Percentiles rank a stretch among this genome's conserved stretches.
Conservation (phyloP, 2,329 filamentous ascomycete species). For the Exophiala viscosa region DNA sequence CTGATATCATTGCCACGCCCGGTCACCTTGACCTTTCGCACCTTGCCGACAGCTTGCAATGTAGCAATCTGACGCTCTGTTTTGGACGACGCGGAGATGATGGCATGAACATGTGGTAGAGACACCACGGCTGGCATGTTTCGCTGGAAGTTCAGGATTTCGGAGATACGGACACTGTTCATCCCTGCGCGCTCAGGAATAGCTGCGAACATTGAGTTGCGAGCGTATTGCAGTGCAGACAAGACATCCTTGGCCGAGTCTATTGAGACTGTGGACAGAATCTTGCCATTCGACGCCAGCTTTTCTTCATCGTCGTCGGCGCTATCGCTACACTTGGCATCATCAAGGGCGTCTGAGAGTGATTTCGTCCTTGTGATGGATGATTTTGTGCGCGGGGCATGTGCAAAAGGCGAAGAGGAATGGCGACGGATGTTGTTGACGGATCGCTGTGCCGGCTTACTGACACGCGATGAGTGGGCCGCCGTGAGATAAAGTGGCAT, state of each 20-base stretch:
- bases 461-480: slow-evolving; percentile 45
- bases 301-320: slow-evolving; percentile 33
- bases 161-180: slow-evolving; percentile 58
- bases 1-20: slow-evolving; percentile 55
- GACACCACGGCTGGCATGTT: slow-evolving; percentile 57
- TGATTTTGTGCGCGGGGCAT: slow-evolving; percentile 41
- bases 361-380: slow-evolving; percentile 29
- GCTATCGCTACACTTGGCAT: slow-evolving; percentile 28
- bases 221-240: slow-evolving; percentile 53
- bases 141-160: slow-evolving; percentile 55
- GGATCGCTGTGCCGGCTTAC: slow-evolving; percentile 36
- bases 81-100: slow-evolving; percentile 54
- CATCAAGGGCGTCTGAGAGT: slow-evolving; percentile 20
- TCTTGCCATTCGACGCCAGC: slow-evolving; percentile 51
- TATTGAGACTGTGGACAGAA: slow-evolving; percentile 48
- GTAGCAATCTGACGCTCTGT: slow-evolving; percentile 58
- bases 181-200: slow-evolving; percentile 58
- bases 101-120: slow-evolving; percentile 58
- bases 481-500: slow-evolving; percentile 50
- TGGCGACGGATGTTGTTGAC: slow-evolving; percentile 27
- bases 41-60: slow-evolving; percentile 47
- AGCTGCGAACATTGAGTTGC: slow-evolving; percentile 52
- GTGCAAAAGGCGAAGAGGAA: slow-evolving; percentile 40
- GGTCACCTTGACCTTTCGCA: slow-evolving; percentile 55
- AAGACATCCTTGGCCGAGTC: slow-evolving; percentile 47